A percentile compares a stretch with the other conserved stretches of the same genome.
phyloP scores from a whole-genome alignment of 2,329 filamentous ascomycete species.

The Fusarium sp. region DNA sequence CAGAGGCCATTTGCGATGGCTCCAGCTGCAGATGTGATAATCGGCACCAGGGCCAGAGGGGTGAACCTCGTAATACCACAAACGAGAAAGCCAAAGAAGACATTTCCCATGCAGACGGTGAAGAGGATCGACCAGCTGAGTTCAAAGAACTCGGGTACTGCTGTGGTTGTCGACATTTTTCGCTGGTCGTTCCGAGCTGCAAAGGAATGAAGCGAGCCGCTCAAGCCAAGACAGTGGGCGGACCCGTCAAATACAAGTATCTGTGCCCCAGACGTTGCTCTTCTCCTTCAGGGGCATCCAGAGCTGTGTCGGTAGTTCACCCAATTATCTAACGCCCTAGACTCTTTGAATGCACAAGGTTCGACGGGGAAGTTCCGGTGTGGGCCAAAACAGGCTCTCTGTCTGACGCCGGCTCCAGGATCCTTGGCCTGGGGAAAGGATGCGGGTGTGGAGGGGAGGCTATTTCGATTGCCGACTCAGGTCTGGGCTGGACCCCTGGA shows the following conservation, averaged over 20 bases:
- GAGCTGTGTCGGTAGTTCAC: not conserved
- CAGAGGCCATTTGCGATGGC: conserved; percentile 55
- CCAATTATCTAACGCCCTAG: not conserved
- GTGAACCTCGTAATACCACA: conserved; percentile 45
- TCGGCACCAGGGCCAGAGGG: conserved; percentile 49
- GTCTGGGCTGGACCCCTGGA: not conserved
- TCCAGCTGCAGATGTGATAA: conserved; percentile 51
- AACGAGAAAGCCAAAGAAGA: conserved; percentile 52
- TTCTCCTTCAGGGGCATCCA: not conserved
- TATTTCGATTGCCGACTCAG: not conserved
- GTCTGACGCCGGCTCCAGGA: not conserved
- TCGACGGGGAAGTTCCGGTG: not conserved
- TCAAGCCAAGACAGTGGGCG: not conserved
- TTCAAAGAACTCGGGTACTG: conserved; percentile 51
- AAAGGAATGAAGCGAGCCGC: not conserved
- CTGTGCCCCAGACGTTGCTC: not conserved
- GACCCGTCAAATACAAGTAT: not conserved
- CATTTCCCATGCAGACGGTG: conserved; percentile 53
- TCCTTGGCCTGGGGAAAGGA: not conserved
- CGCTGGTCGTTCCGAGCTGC: not conserved
- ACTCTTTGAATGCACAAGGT: not conserved
- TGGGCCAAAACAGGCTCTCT: not conserved
- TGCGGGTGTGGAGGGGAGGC: not conserved
- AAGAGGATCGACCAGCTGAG: conserved; percentile 58
- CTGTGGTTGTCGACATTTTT: not conserved